Conservation (phyloP, 768 basidiomycete genomes). For the Trametes maxima region DNA sequence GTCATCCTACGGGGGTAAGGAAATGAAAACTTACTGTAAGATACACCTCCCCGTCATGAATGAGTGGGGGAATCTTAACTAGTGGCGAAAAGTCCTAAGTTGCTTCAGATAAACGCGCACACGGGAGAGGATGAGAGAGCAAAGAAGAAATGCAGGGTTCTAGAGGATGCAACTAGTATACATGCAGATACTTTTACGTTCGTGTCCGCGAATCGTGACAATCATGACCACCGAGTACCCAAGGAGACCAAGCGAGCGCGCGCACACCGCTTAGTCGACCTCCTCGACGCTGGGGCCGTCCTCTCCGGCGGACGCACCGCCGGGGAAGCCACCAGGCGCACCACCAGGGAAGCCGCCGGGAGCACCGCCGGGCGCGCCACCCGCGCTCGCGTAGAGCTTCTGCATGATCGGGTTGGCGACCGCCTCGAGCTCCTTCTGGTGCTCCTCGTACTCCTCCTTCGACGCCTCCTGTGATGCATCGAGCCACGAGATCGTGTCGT, state of each 20-base stretch:
- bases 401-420: slow-evolving; percentile 77
- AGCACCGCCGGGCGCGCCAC: slow-evolving; percentile 61
- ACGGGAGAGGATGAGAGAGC: slow-evolving; percentile 2
- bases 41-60: no score
- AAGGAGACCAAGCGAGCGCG: not conserved
- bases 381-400: slow-evolving; percentile 64
- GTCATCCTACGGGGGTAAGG: no score
- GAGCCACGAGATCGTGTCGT: slow-evolving; percentile 85
- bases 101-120: slow-evolving; percentile 7
- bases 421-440: slow-evolving; percentile 90
- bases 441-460: slow-evolving; percentile 91
- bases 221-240: slow-evolving; percentile 15
- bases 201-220: slow-evolving; percentile 18
- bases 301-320: slow-evolving; percentile 61
- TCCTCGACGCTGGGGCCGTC: slow-evolving; percentile 92
- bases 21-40: no score
- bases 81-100: no score
- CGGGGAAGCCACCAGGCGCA: slow-evolving; percentile 72
- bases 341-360: slow-evolving; percentile 56
- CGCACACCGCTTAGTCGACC: slow-evolving; percentile 61
- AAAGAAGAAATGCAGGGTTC: slow-evolving; percentile 4
- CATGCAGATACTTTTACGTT: slow-evolving; percentile 21
- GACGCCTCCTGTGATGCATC: slow-evolving; percentile 86
- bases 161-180: slow-evolving; percentile 23
- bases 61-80: no score